Evolutionary conservation across 2,329 filamentous ascomycete genomes (phyloP).

Genomic region (Madurella fahalii): DNA sequence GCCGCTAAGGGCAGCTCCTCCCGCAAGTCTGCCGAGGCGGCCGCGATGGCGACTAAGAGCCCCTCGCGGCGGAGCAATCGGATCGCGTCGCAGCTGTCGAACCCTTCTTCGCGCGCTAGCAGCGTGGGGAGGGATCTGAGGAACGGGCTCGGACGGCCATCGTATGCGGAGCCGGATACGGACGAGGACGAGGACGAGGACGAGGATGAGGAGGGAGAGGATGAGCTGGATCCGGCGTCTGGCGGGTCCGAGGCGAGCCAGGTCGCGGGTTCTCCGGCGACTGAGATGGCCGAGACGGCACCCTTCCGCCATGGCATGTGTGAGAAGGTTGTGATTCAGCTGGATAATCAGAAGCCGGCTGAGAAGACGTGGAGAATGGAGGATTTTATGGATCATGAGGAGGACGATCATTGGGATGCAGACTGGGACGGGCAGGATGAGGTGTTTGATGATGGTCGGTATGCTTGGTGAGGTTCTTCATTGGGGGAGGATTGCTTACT

Average conservation of each 20-base stretch:
- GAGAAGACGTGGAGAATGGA: constrained; percentile 66
- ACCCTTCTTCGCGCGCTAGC: constrained; percentile 32
- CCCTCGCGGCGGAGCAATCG: constrained; percentile 20
- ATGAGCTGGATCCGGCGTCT: not conserved
- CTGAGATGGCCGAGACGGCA: constrained; percentile 9
- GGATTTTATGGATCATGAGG: constrained; percentile 60
- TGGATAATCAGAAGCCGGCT: constrained; percentile 71
- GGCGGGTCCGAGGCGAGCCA: not conserved
- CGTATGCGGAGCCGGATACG: constrained; percentile 46
- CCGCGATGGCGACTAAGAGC: not conserved
- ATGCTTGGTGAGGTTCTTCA: constrained; percentile 14
- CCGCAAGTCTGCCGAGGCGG: not conserved
- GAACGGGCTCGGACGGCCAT: constrained; percentile 19
- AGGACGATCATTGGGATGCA: constrained; percentile 51
- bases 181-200: constrained; percentile 39
- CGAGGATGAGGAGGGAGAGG: constrained; percentile 19
- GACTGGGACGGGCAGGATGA: constrained; percentile 43
- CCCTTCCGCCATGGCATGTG: constrained; percentile 59
- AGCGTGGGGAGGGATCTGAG: constrained; percentile 27
- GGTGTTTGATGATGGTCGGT: constrained; percentile 23
- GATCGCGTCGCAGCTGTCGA: constrained; percentile 37
- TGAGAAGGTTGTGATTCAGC: constrained; percentile 63
- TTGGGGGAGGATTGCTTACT: not conserved
- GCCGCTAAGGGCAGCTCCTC: not conserved
- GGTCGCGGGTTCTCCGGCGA: constrained; percentile 2